phyloP scores from a whole-genome alignment of 1,139 yeast genomes.

The Arxiozyma slooffiae region DNA sequence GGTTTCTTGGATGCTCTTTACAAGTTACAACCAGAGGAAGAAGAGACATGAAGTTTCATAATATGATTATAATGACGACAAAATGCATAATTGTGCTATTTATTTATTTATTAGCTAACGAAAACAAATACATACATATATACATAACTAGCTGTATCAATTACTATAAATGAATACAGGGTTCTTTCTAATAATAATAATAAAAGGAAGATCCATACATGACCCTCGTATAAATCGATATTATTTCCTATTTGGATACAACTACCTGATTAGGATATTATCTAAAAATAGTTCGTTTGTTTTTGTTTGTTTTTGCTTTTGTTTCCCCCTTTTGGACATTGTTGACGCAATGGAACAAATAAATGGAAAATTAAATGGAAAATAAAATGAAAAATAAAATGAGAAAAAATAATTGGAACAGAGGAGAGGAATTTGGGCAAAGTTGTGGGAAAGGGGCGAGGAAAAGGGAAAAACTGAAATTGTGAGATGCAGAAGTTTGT shows the following conservation, averaged over 20 bases:
- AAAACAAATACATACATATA: neutral
- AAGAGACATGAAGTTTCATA: neutral
- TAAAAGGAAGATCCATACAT: neutral
- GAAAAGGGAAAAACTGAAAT: too few relatives aligned
- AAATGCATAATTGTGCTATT: too few relatives aligned
- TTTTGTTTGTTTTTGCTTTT: neutral
- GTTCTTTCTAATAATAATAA: too few relatives aligned
- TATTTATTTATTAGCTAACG: too few relatives aligned
- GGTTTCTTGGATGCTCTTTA: constrained; percentile 72
- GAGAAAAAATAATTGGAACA: too few relatives aligned
- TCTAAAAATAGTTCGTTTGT: neutral
- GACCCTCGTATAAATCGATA: neutral
- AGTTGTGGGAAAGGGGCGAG: too few relatives aligned
- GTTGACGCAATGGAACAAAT: neutral
- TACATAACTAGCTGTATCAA: neutral
- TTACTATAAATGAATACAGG: too few relatives aligned
- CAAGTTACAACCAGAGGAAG: constrained; percentile 17
- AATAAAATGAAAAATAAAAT: too few relatives aligned
- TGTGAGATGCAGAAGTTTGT: too few relatives aligned
- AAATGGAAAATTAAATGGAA: neutral
- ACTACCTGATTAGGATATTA: neutral
- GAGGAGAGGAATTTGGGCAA: too few relatives aligned
- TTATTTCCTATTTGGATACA: neutral
- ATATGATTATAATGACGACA: neutral
- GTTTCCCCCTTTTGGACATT: neutral